Conservation (phyloP, 768 basidiomycete species). For the Gloeopeniophorella convolvens region DNA sequence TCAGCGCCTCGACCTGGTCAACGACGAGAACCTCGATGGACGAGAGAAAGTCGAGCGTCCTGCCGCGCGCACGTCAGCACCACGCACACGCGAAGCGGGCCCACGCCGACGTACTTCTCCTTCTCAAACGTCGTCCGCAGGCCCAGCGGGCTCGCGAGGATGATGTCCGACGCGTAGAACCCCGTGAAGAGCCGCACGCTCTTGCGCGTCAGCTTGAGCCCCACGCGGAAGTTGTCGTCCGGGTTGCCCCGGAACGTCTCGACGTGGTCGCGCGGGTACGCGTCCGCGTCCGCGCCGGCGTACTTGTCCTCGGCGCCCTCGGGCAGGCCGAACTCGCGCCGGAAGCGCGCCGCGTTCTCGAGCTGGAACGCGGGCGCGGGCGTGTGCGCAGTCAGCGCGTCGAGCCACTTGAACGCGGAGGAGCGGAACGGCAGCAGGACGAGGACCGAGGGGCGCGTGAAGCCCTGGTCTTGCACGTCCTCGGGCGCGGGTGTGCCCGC, state of each 20-base stretch:
- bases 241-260: constrained; percentile 95
- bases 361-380: constrained; percentile 70
- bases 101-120: constrained; percentile 61
- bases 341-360: constrained; percentile 82
- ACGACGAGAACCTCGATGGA: constrained; percentile 89
- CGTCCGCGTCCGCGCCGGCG: constrained; percentile 60
- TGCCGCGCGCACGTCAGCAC: constrained; percentile 25
- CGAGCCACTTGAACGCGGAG: constrained; percentile 75
- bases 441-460: constrained; percentile 92
- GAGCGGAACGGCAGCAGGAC: constrained; percentile 92
- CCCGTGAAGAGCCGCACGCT: constrained; percentile 87
- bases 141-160: constrained; percentile 91
- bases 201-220: constrained; percentile 88
- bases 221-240: constrained; percentile 91
- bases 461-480: constrained; percentile 92
- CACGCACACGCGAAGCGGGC: neutral
- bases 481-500: constrained; percentile 50
- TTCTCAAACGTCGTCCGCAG: constrained; percentile 89
- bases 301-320: constrained; percentile 77
- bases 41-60: constrained; percentile 84
- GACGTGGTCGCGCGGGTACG: constrained; percentile 83
- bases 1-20: constrained; percentile 87
- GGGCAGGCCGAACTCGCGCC: constrained; percentile 77
- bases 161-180: constrained; percentile 86
- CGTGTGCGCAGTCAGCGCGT: constrained; percentile 70